Conservation (phyloP, 2,329 filamentous ascomycete genomes). For the Neopestalotiopsis sp. region DNA sequence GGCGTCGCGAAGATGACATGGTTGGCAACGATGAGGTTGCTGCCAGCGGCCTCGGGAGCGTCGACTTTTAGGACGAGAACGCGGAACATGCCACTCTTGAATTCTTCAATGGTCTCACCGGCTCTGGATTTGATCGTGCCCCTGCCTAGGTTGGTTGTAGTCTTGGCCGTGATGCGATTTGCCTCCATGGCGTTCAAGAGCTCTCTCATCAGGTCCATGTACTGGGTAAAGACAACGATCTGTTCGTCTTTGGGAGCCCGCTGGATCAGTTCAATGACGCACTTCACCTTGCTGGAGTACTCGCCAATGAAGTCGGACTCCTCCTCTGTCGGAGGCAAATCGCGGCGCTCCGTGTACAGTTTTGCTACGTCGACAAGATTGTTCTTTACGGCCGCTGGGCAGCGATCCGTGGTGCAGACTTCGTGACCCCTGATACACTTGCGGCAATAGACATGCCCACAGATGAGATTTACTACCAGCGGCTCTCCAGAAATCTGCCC, state of each 20-base stretch:
- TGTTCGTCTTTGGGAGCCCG: constrained; percentile 23
- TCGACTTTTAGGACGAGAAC: constrained; percentile 45
- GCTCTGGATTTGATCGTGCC: neutral
- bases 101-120: constrained; percentile 26
- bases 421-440: neutral
- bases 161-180: constrained; percentile 22
- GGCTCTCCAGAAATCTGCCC: neutral
- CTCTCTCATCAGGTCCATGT: constrained; percentile 32
- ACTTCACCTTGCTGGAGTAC: constrained; percentile 27
- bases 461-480: neutral
- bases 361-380: constrained; percentile 17
- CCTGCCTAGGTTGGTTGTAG: neutral
- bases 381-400: constrained; percentile 20
- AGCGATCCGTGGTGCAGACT: constrained; percentile 5
- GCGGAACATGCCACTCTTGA: constrained; percentile 31
- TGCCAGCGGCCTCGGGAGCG: constrained; percentile 44
- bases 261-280: constrained; percentile 25
- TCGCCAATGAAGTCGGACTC: neutral
- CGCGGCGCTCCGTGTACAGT: neutral
- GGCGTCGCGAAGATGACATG: constrained; percentile 48
- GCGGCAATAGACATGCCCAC: constrained; percentile 8
- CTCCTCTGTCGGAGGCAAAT: neutral
- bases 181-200: constrained; percentile 27
- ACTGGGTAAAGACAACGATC: constrained; percentile 45
- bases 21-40: constrained; percentile 46